Base-by-base conservation (phyloP, 2,329 filamentous ascomycete species). In the Rosellinia necatrix region DNA sequence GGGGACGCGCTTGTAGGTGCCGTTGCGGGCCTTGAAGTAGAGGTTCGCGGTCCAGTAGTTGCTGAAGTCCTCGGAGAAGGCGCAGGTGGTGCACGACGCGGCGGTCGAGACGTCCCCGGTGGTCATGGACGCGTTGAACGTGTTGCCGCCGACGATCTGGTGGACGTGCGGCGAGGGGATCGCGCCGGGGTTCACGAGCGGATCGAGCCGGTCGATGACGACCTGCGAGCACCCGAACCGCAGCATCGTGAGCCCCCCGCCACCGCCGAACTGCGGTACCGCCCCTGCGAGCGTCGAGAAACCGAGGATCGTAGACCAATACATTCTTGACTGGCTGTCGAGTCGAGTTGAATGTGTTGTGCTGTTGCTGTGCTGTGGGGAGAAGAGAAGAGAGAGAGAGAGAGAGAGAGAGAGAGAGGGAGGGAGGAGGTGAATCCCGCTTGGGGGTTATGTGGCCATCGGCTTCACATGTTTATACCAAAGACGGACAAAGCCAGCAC, bases 121-220 rank as follows among this genome's bases (percentile, higher is more conserved):
- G 15, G 71, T 71, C 75, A 78, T 77, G 32, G 74, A 70, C 1
- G 72, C 70, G 58, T 77, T 77, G 71, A 78, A 78, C 2, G 71
- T 71, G 58, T 77, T 75, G 7, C 74, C 75, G 49, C 84, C 82
- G 53, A 81, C 77, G 53, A 86, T 79, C 46, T 79, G 81, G 66
- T 86, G 83, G 7, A 83, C 75, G 69, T 86, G 83, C 5, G 72
- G 70, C 4, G 81, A 77, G 4, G 82, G 79, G 37, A 81, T 73
- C 12, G 61, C 51, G 4, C 81, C 82, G 4, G 71, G 71, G 63
- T 72, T 72, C 40, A 73, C 71, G 6, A 73, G 65, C 4, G 71
- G 71, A 57, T 72, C 71, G 22, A 72, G 62, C 1, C 71, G 65
- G 60, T 73, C 71, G 49, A 84, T 73, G 55, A 82, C 82, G 56